Evolutionary conservation across 305 asterid genomes (phyloP), one percentile per base, ranked within the genome.

Genomic region (Fraxinus sp.): DNA sequence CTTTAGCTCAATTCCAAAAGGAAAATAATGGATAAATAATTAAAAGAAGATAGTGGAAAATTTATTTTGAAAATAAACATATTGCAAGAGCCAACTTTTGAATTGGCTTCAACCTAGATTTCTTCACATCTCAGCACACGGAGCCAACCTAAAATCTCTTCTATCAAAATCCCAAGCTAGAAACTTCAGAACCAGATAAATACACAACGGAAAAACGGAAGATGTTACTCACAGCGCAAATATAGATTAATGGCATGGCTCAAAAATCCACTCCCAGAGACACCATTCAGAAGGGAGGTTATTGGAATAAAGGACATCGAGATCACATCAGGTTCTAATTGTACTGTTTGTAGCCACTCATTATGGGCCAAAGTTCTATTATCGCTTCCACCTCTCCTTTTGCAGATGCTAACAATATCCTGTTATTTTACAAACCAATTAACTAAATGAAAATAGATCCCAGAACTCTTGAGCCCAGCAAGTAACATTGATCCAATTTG

Each of bases 161-260:
- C 73, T 64, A 64, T 64, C 2, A 7, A 64, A 22, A 64, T 64
- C 16, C 73, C 33, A 64, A 68, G 16, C 8, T 28, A 68, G 74
- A 68, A 9, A 33, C 11, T 24, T 68, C 74, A 68, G 74, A 76
- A 78, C 33, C 11, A 79, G 74, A 85, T 33, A 59, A 78, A 14
- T 33, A 79, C 72, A 66, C 20, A 32, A 62, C 1, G 52, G 78
- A 83, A 80, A 64, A 68, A 78, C 74, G 70, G 39, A 78, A 59
- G 79, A 30, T 79, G 83, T 52, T 74, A 91, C 98, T 93, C 88
- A 95, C 99, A 95, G 52, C 99, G 98, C 82, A 95, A 84, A 89
- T 95, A 95, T 33, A 95, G 89, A 88, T 95, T 95, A 52, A 95
- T 95, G 87, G 98, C 99, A 83, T 95, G 99, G 90, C 97, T 94